Base-by-base conservation (phyloP, 495 filamentous ascomycete species). In the Penicillium manginii region DNA sequence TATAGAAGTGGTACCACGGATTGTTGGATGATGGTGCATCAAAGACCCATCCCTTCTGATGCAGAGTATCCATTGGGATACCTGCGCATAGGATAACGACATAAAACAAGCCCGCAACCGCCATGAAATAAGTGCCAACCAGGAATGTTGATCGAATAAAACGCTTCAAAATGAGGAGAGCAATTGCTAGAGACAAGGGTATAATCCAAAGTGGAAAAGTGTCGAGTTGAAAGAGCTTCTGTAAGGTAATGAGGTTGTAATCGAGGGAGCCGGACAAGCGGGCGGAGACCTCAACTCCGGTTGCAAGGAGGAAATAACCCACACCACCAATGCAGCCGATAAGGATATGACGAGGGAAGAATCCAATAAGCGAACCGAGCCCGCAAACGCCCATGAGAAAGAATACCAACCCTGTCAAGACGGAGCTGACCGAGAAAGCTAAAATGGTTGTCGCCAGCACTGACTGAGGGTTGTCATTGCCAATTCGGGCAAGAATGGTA, bases 241-340 rank as follows among this genome's bases (percentile, higher is more conserved):
- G 77, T 3, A 96, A 73, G 0, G 92, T 96, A n/a, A 81, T 78
- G 8, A 89, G 62, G 62, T 90, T 83, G 63, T 94, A 96, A 60
- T 89, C 84, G 17, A 98, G 81, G 66, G 88, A 90, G 7, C 92
- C 92, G 18, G 92, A 84, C 22, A 98, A 79, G 35, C 92, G 83
- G 8, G 93, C 93, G n/a, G 91, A 93, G 19, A 98, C 94, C 65
- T 98, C 94, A 47, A 98, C 82, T 22, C 90, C 94, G 2, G 94
- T 98, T 40, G 88, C 85, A 48, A 97, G 76, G 22, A 98, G 83
- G 72, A 98, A 98, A 81, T 91, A 96, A n/a, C 94, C 94, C 19
- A 98, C 96, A 54, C 94, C 94, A 40, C 96, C 94, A 58, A 98
- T 98, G 67, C 96, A 97, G 22, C 94, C 94, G 46, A 96, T 91